Percentiles rank a stretch among this genome's conserved stretches.
Evolutionary conservation across 2,329 filamentous ascomycete species (phyloP).

Genomic region (Trichoderma aggressivum): DNA sequence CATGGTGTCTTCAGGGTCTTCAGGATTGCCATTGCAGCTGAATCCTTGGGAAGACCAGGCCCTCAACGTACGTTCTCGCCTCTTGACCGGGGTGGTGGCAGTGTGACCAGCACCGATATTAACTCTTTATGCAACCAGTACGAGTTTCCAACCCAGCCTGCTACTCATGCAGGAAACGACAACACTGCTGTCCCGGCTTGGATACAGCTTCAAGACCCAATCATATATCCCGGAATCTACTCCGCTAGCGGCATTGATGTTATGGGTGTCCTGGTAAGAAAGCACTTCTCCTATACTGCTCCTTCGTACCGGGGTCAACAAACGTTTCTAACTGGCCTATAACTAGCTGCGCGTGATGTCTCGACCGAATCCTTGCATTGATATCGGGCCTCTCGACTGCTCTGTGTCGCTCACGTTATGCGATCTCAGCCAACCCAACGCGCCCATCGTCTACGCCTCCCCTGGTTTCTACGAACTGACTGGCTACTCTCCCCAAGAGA

Average conservation of each 20-base stretch:
- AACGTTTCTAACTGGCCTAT: not conserved
- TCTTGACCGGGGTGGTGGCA: not conserved
- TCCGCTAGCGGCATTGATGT: constrained; percentile 54
- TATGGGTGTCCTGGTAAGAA: constrained; percentile 52
- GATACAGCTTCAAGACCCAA: constrained; percentile 38
- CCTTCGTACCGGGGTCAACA: not conserved
- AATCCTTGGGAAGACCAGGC: constrained; percentile 37
- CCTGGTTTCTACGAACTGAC: constrained; percentile 76
- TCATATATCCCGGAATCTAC: constrained; percentile 57
- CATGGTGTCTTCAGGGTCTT: constrained; percentile 8
- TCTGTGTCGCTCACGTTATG: constrained; percentile 83
- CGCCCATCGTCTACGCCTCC: constrained; percentile 80
- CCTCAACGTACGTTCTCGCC: constrained; percentile 32
- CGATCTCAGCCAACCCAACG: constrained; percentile 69
- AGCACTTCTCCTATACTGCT: not conserved
- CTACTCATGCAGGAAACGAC: not conserved
- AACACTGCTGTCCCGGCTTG: constrained; percentile 19
- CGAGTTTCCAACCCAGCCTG: constrained; percentile 18
- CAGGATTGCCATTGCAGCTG: constrained; percentile 23
- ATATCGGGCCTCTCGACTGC: constrained; percentile 77
- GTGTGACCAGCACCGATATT: not conserved
- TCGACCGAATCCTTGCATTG: constrained; percentile 69
- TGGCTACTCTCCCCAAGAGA: constrained; percentile 71
- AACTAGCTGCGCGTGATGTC: constrained; percentile 60
- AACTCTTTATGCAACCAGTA: constrained; percentile 19